Evolutionary conservation across 2,329 filamentous ascomycete species (phyloP).

Genomic region (Penicillium capsulatum): DNA sequence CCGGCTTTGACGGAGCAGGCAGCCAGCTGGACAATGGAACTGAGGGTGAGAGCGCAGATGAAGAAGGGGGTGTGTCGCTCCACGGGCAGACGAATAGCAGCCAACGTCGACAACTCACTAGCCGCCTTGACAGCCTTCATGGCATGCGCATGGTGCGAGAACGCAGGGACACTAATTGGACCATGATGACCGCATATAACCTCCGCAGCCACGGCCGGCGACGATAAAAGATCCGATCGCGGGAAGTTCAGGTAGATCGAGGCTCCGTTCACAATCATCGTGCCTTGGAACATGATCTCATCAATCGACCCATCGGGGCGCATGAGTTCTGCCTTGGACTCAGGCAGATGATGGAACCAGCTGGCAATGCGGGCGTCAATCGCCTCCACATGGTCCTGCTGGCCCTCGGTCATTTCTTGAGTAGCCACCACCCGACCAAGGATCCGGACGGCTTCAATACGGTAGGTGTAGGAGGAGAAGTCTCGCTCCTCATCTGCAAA

Average conservation of each 20-base stretch:
- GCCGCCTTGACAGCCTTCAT: constrained; percentile 76
- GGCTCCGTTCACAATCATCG: constrained; percentile 65
- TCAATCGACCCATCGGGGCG: constrained; percentile 68
- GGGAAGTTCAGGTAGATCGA: constrained; percentile 75
- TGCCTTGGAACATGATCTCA: constrained; percentile 87
- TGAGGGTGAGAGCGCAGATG: constrained; percentile 72
- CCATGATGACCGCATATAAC: constrained; percentile 44
- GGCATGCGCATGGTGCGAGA: constrained; percentile 56
- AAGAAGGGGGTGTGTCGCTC: constrained; percentile 78
- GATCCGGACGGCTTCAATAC: constrained; percentile 75
- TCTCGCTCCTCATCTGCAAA: constrained; percentile 63
- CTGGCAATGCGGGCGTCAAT: constrained; percentile 59
- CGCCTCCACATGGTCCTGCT: constrained; percentile 56
- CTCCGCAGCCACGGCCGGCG: constrained; percentile 47
- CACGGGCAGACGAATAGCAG: constrained; percentile 55
- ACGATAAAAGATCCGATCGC: constrained; percentile 65
- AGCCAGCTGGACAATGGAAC: constrained; percentile 75
- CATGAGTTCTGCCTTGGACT: constrained; percentile 65
- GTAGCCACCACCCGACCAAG: constrained; percentile 66
- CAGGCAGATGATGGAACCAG: constrained; percentile 75
- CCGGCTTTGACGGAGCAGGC: constrained; percentile 63
- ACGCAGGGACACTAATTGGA: constrained; percentile 37
- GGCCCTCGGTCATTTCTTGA: constrained; percentile 35
- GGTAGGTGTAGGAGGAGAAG: constrained; percentile 82
- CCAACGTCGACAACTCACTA: constrained; percentile 71